Evolutionary conservation across 2,329 filamentous ascomycete genomes (phyloP), one percentile per base, ranked within the genome.

Genomic region (Sporothrix inflata): DNA sequence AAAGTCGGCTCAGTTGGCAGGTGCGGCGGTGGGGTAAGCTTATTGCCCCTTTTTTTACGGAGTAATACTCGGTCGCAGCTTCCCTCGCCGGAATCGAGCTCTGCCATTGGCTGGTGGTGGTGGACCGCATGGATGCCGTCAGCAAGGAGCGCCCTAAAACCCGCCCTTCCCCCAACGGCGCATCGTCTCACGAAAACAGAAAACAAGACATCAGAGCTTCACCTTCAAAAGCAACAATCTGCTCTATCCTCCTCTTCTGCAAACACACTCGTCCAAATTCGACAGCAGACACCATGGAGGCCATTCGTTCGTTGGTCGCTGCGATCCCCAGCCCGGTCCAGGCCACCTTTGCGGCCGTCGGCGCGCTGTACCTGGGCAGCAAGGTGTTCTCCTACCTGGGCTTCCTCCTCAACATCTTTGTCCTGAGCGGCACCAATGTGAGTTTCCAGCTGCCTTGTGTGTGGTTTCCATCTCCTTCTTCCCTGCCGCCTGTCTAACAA

Each of bases 341-440:
- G 74, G 82, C 83, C 4, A 65, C 49, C 2, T 79, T 89, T 65
- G 85, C 85, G 66, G 84, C 81, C 47, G 75, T 90, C 69, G 92
- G 92, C 66, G 87, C 87, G 71, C 79, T 92, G 63, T 88, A 85
- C 76, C 75, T 92, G 61, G 84, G 83, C 74, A 84, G 81, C 74
- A 89, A 89, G 79, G 79, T 88, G 24, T 77, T 90, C 71, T 88
- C 85, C 78, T 89, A 89, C 76, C 76, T 90, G 69, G 85, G 85
- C 74, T 85, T 94, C 51, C 76, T 94, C 63, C 79, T 92, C 73
- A 91, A 89, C 79, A 83, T 91, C 51, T 94, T 94, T 78, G 79
- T 94, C 72, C 84, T 94, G 11, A 84, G 84, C 74, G 90, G 90
- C 70, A 88, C 84, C 74, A 88, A 88, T 75, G 89, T 91, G 82